These are phyloP conservation scores for Sarocladiaceae sp. DNA, from an alignment of 2,329 filamentous ascomycete genomes.

Conservation along the genomic window DNA sequence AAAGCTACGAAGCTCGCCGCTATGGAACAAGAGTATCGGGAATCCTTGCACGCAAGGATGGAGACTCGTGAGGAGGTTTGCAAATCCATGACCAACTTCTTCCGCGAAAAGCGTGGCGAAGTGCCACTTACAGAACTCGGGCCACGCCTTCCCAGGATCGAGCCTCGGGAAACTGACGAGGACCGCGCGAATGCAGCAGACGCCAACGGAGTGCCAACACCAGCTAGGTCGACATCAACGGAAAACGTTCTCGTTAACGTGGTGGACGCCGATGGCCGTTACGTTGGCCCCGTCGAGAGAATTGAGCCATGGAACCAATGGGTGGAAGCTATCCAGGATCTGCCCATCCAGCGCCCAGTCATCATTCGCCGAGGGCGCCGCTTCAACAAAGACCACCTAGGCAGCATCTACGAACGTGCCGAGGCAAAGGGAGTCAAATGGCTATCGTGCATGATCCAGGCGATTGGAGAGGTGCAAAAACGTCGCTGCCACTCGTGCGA, in stretches of 20 bases:
- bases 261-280: conserved; percentile 28
- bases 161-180: conserved; percentile 2
- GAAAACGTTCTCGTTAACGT: conserved; percentile 25
- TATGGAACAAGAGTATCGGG: conserved; percentile 26
- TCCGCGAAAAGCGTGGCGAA: conserved; percentile 23
- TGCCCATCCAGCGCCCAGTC: conserved; percentile 32
- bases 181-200: conserved; percentile 1
- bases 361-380: conserved; percentile 35
- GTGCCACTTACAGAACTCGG: conserved; percentile 14
- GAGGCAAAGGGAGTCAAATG: conserved; percentile 38
- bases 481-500: conserved; percentile 35
- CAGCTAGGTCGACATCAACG: neutral
- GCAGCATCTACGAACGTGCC: conserved; percentile 34
- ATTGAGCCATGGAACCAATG: conserved; percentile 34
- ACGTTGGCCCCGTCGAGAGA: conserved; percentile 30
- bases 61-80: conserved; percentile 21
- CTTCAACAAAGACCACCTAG: conserved; percentile 32
- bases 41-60: conserved; percentile 21
- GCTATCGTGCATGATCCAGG: conserved; percentile 44
- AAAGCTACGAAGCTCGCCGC: conserved; percentile 27
- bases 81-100: conserved; percentile 27
- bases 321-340: conserved; percentile 28
- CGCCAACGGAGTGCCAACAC: conserved; percentile 4
- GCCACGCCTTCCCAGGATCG: conserved; percentile 13
- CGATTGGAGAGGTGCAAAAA: conserved; percentile 35